These are phyloP conservation scores for Trifolium repens DNA, from an alignment of 306 rosid genomes.

Conservation along the genomic window DNA sequence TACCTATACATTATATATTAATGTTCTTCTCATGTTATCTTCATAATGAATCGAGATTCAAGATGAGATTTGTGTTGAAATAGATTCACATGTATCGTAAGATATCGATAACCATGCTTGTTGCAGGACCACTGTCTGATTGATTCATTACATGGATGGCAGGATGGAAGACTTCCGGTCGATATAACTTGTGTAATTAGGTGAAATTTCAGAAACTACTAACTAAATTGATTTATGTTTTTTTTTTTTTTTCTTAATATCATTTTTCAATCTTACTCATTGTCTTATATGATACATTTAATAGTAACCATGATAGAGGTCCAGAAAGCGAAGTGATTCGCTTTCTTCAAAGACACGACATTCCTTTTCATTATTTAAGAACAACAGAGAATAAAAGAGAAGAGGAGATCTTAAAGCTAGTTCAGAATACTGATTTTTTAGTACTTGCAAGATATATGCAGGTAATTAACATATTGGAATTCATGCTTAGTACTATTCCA, in stretches of 20 bases:
- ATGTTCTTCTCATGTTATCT: background rate
- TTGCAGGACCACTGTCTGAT: constrained; percentile 92
- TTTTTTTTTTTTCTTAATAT: background rate
- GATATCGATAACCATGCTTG: background rate
- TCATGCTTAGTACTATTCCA: constrained; percentile 11
- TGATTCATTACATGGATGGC: constrained; percentile 90
- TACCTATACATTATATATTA: background rate
- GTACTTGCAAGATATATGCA: constrained; percentile 98
- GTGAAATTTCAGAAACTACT: constrained; percentile 48
- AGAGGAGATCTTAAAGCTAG: constrained; percentile 79
- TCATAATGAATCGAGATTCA: too few species aligned
- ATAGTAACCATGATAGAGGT: constrained; percentile 86
- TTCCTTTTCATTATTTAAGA: constrained; percentile 75
- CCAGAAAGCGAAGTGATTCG: constrained; percentile 87
- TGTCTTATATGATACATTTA: constrained; percentile 10
- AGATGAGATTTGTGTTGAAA: too few species aligned
- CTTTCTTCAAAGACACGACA: constrained; percentile 78
- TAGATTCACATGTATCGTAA: too few species aligned
- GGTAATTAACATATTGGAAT: constrained; percentile 51
- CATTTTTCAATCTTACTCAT: constrained; percentile 7
- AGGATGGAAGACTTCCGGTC: constrained; percentile 88
- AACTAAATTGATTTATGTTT: constrained; percentile 2
- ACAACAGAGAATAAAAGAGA: constrained; percentile 73
- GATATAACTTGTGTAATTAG: constrained; percentile 86
- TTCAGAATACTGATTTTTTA: constrained; percentile 85